Conservation (phyloP, 257 asterid species). For the Scutellaria baicalensis region DNA sequence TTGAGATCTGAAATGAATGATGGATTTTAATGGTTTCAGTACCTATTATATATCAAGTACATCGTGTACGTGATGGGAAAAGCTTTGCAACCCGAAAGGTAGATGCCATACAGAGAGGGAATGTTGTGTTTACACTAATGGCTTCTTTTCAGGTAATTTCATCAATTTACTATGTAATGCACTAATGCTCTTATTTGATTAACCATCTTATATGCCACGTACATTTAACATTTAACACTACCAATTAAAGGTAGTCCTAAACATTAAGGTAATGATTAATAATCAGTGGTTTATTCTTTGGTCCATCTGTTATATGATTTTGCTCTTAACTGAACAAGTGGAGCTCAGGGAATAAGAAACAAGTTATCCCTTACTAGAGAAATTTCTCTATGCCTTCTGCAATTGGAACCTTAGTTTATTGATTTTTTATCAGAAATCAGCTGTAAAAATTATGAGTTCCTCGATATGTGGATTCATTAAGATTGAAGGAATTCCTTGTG, state of each 20-base stretch:
- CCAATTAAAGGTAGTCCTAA: neutral
- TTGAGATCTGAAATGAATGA: neutral
- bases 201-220: neutral
- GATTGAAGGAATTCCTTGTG: neutral
- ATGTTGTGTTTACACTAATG: conserved; percentile 57
- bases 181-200: conserved; percentile 4
- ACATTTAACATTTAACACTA: neutral
- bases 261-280: neutral
- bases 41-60: conserved; percentile 88
- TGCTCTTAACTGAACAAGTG: neutral
- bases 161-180: conserved; percentile 5
- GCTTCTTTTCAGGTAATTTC: conserved; percentile 91
- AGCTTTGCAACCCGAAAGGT: conserved; percentile 97
- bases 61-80: conserved; percentile 93
- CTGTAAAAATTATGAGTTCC: neutral
- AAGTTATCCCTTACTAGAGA: neutral
- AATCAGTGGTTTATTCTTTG: neutral
- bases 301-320: neutral
- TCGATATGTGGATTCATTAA: neutral
- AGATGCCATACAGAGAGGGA: conserved; percentile 93
- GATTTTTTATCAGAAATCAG: neutral
- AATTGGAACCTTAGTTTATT: neutral
- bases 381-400: neutral
- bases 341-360: neutral
- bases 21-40: conserved; percentile 38